Base-by-base conservation (phyloP, 2,329 filamentous ascomycete species). In the Thielaviopsis populi region DNA sequence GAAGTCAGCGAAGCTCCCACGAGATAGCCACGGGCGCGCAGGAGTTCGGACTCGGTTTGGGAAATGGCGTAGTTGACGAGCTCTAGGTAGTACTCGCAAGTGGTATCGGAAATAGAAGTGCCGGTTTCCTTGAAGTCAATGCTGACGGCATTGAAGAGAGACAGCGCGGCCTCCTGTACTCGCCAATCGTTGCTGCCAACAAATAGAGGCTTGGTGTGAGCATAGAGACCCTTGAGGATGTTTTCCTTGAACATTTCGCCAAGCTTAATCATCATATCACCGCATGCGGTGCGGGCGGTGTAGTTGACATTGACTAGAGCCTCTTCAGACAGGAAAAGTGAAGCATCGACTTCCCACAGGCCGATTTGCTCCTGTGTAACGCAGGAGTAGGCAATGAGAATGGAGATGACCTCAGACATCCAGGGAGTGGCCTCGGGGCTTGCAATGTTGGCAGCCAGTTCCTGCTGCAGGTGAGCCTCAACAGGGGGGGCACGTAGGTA, bases 281-380 rank as follows among this genome's bases (percentile, higher is more conserved):
- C 91, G 68, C 90, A 94, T 48, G 92, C 94, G 19, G 90, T 95
- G 68, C 94, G 85, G 15, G 94, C 89, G 0, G 94, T 96, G 75
- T 97, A 99, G 73, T 97, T 97, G 40, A 91, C 89, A 13, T 91
- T 96, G 19, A 96, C 88, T 1, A 91, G 92, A 1, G 90, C 92
- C 75, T 97, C 92, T 74, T 99, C 94, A 0, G 91, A 92, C 58
- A 99, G 80, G 74, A 95, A 99, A 1, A 99, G 82, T 65, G 95
- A 97, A 69, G 95, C 88, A 73, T 99, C 94, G 67, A 96, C 90
- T 69, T 96, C 90, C 94, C 94, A 99, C 10, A 99, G 76, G 7
- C 89, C 90, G 75, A 96, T 90, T 71, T 97, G 94, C 73, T 99
- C 94, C 33, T 84, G 85, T 1, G 88, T 91, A 69, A 99, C 95